Conservation (phyloP, 257 asterid species). For the Fraxinus excelsior region DNA sequence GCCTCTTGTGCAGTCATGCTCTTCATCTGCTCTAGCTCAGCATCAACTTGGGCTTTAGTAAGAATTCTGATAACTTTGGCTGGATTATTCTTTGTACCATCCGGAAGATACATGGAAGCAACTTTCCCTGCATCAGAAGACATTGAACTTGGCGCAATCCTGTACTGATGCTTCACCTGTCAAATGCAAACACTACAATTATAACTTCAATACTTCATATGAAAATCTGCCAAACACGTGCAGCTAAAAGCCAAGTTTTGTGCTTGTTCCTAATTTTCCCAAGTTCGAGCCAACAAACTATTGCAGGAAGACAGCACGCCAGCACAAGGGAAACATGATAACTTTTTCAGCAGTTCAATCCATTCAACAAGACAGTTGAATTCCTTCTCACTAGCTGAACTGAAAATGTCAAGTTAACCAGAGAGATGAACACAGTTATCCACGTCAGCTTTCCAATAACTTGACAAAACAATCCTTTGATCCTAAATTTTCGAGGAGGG, state of each 20-base stretch:
- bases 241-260: not conserved
- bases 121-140: constrained; percentile 36
- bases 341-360: not conserved
- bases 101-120: constrained; percentile 32
- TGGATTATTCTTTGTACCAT: constrained; percentile 40
- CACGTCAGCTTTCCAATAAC: not conserved
- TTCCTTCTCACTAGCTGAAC: not conserved
- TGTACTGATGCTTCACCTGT: constrained; percentile 86
- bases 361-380: not conserved
- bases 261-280: not conserved
- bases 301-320: not conserved
- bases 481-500: too few relatives aligned
- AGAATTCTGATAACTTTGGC: constrained; percentile 36
- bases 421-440: not conserved
- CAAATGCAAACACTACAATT: constrained; percentile 24
- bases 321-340: not conserved
- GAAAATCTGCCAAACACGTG: not conserved
- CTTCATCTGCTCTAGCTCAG: constrained; percentile 73
- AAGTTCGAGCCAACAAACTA: not conserved
- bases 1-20: constrained; percentile 75
- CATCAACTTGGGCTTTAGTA: constrained; percentile 71
- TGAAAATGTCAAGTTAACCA: not conserved
- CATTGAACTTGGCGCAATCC: constrained; percentile 66
- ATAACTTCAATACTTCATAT: constrained; percentile 5
- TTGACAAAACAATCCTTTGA: not conserved